Evolutionary conservation across 116 monocot species (phyloP), one percentile per base, ranked within the genome.

Genomic region (Iris pallida): DNA sequence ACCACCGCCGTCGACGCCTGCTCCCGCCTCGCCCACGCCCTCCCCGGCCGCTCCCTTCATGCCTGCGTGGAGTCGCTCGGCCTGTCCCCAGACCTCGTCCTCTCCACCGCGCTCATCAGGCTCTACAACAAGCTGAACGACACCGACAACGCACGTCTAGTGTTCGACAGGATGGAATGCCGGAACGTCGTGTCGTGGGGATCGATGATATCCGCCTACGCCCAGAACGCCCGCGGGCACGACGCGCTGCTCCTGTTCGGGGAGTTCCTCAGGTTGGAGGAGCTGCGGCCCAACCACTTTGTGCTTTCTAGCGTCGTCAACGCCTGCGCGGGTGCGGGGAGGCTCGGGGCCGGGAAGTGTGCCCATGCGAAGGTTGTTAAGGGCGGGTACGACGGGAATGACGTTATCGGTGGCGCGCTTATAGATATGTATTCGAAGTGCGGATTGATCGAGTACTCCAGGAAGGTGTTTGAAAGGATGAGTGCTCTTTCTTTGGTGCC

Each of bases 341-440:
- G 81, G 53, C 68, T 88, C 6, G 83, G 86, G 17, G 42, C 68
- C 0, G 95, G 95, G 46, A 85, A 75, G 57, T 75, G 81, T 1
- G 30, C 68, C 11, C 95, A 95, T 46, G 83, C 77, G 9, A 70
- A 78, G 5, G 78, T 82, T 4, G 41, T 90, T 20, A 71, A 80
- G 13, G 77, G 57, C 4, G 76, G 79, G 1, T 55, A 82, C 7
- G 75, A 71, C 0, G 66, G 15, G 20, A 90, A 95, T 8, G 90
- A 95, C 8, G 72, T 88, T 11, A 71, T 90, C 20, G 79, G 75
- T 0, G 83, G 83, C 5, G 84, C 85, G 30, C 61, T 95, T 72
- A 77, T 95, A 8, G 95, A 95, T 57, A 90, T 95, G 95, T 95
- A 95, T 40, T 71, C 88, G 2, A 95, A 95, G 64, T 90, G 88